Evolutionary conservation across 1,139 yeast species (phyloP), one percentile per base, ranked within the genome.

Genomic region (Kodamaea plutei): DNA sequence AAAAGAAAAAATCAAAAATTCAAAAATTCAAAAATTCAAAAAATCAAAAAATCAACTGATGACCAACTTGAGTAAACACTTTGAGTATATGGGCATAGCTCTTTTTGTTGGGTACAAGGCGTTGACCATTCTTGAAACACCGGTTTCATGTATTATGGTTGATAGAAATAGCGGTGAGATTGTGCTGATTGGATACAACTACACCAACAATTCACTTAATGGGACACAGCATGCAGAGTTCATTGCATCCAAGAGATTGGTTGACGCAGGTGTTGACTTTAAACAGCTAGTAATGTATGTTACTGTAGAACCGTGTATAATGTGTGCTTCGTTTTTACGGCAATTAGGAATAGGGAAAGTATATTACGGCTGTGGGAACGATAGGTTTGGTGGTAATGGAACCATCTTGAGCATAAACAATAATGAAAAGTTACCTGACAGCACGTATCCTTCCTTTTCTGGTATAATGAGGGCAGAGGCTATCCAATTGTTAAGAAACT

Each of bases 261-360:
- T 31, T 16, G 39, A 37, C 9, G 30, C 31, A 19, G 29, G 25
- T 7, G 76, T 85, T 6, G 82, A 79, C 34, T 87, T 57, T 47
- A 59, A 31, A 66, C 72, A 43, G 53, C 75, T 38, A 11, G 77
- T 77, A 20, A 64, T 91, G 12, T 91, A 88, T 54, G 99, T 91
- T 15, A 87, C 97, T 0, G 97, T 91, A 1, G 99, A 91, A 55
- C 99, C 99, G 0, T 91, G 99, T 54, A 82, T 93, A 8, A 91
- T 91, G 99, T 91, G 99, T 62, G 97, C 96, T 0, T 80, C 94
- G 17, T 91, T 95, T 2, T 59, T 91, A 30, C 73, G 91, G 35
- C 98, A 91, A 48, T 55, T 89, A 20, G 81, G 84, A 2, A 76
- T 91, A 12, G 61, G 76, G 14, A 64, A 66, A 25, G 96, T 89